Evolutionary conservation across 139 green algal genomes (phyloP).

Genomic region (Marvania coccoides): DNA sequence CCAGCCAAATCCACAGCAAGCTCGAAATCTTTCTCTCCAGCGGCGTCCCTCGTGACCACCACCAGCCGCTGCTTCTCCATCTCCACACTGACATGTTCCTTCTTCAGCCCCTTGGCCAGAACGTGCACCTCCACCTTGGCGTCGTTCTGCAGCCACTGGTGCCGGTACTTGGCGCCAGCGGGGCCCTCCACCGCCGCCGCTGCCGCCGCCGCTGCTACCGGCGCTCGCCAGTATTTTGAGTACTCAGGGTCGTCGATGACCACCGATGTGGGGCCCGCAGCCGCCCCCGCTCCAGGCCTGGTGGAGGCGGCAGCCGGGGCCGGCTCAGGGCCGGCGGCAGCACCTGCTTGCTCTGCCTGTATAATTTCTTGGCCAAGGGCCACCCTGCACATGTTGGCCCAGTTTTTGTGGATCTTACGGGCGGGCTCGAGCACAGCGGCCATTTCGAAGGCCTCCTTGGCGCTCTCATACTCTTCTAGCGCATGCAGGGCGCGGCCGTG

Average conservation of each 20-base stretch:
- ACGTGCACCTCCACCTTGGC: slow-evolving; percentile 59
- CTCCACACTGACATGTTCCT: slow-evolving; percentile 34
- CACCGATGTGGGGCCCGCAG: not conserved
- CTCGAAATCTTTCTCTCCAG: slow-evolving; percentile 45
- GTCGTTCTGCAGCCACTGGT: slow-evolving; percentile 77
- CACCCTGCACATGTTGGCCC: slow-evolving; percentile 20
- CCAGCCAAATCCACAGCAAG: slow-evolving; percentile 54
- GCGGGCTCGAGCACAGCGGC: slow-evolving; percentile 41
- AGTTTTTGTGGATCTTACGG: slow-evolving; percentile 60
- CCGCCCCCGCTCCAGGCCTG: not conserved
- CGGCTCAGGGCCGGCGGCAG: not conserved
- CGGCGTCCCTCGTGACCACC: not conserved
- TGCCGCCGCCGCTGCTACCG: not conserved
- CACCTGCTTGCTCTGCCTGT: not conserved
- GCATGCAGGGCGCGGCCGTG: slow-evolving; percentile 43
- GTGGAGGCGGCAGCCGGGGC: not conserved
- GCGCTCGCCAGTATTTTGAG: slow-evolving; percentile 20
- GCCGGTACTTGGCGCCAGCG: slow-evolving; percentile 32
- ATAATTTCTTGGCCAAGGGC: slow-evolving; percentile 1
- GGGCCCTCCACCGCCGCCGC: not conserved
- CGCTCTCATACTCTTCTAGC: slow-evolving; percentile 86
- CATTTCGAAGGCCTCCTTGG: slow-evolving; percentile 61
- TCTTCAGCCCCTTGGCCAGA: slow-evolving; percentile 67
- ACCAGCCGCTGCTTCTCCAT: slow-evolving; percentile 2
- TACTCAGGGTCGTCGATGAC: slow-evolving; percentile 26